A percentile compares a stretch with the other conserved stretches of the same genome.
Evolutionary conservation across 768 basidiomycete genomes (phyloP).

Genomic region (Leccinum boreale): DNA sequence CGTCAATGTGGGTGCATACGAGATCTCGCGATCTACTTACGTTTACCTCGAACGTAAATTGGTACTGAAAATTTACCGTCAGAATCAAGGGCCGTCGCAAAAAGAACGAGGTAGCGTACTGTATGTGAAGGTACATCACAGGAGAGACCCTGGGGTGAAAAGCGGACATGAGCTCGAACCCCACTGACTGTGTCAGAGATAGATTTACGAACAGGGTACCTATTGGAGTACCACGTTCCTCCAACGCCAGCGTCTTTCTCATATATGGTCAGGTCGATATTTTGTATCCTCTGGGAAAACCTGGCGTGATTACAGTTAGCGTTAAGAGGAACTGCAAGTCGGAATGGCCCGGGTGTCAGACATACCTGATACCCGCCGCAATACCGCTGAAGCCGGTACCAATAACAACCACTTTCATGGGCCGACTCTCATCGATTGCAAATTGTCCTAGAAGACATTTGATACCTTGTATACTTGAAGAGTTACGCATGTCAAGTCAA

Average conservation of each 20-base stretch:
- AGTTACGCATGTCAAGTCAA: neutral
- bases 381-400: neutral
- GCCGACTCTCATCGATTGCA: neutral
- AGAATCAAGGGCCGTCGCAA: neutral
- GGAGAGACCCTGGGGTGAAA: conserved; percentile 43
- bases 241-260: conserved; percentile 59
- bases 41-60: conserved; percentile 55
- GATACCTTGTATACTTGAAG: neutral
- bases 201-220: conserved; percentile 42
- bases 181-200: neutral
- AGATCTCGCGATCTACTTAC: conserved; percentile 23
- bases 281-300: conserved; percentile 24
- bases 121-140: conserved; percentile 61
- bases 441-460: neutral
- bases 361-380: neutral
- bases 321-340: neutral
- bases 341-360: neutral
- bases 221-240: conserved; percentile 59
- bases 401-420: neutral
- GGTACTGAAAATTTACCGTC: conserved; percentile 39
- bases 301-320: neutral
- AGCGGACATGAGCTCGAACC: neutral
- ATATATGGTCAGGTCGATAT: conserved; percentile 54
- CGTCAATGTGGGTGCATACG: neutral
- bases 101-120: conserved; percentile 30